Base-by-base conservation (phyloP, 1,284 basidiomycete genomes). In the Butyriboletus appendiculatus region DNA sequence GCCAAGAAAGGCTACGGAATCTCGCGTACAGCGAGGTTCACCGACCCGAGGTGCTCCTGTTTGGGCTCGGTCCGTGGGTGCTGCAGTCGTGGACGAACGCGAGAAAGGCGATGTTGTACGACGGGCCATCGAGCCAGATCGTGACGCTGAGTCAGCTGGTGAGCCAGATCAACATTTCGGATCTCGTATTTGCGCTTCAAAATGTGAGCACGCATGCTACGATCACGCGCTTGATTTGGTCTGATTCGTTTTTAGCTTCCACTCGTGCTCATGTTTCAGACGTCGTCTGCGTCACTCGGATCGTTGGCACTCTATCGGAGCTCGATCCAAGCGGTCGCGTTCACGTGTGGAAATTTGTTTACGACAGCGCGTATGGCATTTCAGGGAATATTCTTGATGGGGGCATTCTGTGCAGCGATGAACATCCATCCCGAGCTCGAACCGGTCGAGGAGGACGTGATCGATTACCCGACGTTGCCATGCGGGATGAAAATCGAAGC, bases 51-150 rank as follows among this genome's bases (percentile, higher is more conserved):
- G 79, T 93, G 18, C 77, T 86, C 37, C 75, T 94, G 7, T 94
- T 93, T 66, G 89, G 89, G 7, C 77, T 94, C 11, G 85, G 84
- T 18, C 85, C 88, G 33, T 94, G 91, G 90, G 85, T 93, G 53
- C 72, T 94, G 53, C 76, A 81, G 50, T 81, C 81, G 2, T 94
- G 90, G 91, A 79, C 85, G 3, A 75, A 67, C 34, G 83, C 87
- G 6, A 73, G 86, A 61, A 82, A 76, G 63, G 70, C 80, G 32
- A 78, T 84, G 45, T 73, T 86, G 39, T 77, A 80, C 12, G 76
- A 82, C 30, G 85, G 85, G 59, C 76, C 75, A 52, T 60, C 72
- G 26, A 73, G 63, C 45, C 75, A 76, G 44, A 26, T 22, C 22
- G 66, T 72, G 39, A 76, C 78, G 14, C 37, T 73, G 20, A 54